Base-by-base conservation (phyloP, 352 stramenopile genomes). In the Phytophthora fragariae region DNA sequence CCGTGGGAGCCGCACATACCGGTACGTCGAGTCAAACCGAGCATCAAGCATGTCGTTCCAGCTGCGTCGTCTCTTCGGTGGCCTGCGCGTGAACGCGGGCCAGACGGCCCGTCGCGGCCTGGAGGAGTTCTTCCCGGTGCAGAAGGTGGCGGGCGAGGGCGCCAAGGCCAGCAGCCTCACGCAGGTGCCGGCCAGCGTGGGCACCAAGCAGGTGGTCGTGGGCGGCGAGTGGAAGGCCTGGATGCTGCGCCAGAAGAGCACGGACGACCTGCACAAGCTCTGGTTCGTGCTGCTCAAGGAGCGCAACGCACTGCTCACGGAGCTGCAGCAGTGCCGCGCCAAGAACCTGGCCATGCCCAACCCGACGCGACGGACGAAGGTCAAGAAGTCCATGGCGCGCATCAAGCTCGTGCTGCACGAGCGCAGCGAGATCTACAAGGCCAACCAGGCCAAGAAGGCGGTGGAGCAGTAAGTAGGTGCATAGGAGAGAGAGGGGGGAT, bases 211-310 rank as follows among this genome's bases (percentile, higher is more conserved):
- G 47, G 82, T 92, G 44, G 71, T 86, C 0, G 84, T 93, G 19
- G 97, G 98, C 62, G 87, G 97, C 69, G 88, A 97, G 52, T 99
- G 98, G 98, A 97, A 93, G 67, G 97, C 92, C 27, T 95, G 88
- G 81, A 98, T 99, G 90, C 86, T 99, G 66, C 96, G 98, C 57
- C 84, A 97, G 65, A 99, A 99, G 82, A 98, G 90, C 80, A 99
- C 97, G 59, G 95, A 99, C 44, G 98, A 99, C 89, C 88, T 99
- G 59, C 97, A 99, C 86, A 99, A 99, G 84, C 90, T 99, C 37
- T 99, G 97, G 97, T 98, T 95, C 73, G 95, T 99, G 68, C 82
- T 99, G 41, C 97, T 99, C 68, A 99, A 99, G 86, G 98, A 99
- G 83, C 92, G 93, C 66, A 99, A 99, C 73, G 97, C 98, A 83